Evolutionary conservation across 2,329 filamentous ascomycete species (phyloP).

Genomic region (Neopestalotiopsis rosae): DNA sequence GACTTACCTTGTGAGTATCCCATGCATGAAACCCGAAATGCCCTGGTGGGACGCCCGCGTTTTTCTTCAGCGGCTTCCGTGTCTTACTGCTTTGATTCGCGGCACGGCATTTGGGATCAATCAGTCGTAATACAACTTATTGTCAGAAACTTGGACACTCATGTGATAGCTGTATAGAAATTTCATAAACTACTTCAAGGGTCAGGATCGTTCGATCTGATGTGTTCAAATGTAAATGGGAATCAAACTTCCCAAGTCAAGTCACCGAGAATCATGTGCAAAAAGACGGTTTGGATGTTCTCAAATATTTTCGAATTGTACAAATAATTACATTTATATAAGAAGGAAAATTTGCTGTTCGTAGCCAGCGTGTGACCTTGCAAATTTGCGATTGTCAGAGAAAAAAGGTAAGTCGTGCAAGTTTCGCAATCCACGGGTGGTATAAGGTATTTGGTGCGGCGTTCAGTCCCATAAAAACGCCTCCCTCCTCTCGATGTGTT

Average conservation of each 20-base stretch:
- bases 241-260: neutral
- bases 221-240: no score
- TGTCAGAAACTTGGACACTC: no score
- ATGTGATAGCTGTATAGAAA: no score
- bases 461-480: slow-evolving; percentile 9
- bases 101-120: neutral
- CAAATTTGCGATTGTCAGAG: slow-evolving; percentile 11
- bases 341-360: neutral
- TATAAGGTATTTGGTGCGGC: slow-evolving; percentile 3
- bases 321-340: slow-evolving; percentile 18
- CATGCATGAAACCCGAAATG: neutral
- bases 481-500: neutral
- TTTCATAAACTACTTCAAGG: no score
- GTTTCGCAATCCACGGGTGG: slow-evolving; percentile 10
- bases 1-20: neutral
- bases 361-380: slow-evolving; percentile 5
- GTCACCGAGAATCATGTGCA: no score
- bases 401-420: neutral
- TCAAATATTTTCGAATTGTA: slow-evolving; percentile 14
- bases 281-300: neutral
- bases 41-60: neutral
- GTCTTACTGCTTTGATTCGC: neutral
- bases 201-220: no score
- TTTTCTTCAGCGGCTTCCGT: neutral
- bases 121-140: neutral